Percentiles rank a stretch among this genome's conserved stretches.
These are phyloP conservation scores for Pseudoscleropodium purum DNA, from an alignment of 225 moss, liverwort and hornwort genomes.

Conservation along the genomic window DNA sequence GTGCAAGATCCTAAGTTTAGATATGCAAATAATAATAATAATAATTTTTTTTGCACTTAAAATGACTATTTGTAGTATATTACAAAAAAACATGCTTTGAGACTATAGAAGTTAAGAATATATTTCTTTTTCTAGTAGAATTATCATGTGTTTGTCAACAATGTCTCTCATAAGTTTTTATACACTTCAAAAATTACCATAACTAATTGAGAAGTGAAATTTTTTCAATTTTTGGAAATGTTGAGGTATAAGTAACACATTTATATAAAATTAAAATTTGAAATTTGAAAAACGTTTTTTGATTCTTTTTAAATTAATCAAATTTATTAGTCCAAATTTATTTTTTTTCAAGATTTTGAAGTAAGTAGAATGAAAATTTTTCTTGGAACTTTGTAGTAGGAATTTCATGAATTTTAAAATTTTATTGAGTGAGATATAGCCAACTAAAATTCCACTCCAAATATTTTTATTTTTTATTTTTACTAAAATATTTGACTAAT, in stretches of 20 bases:
- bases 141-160: neutral
- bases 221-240: neutral
- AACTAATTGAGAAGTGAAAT: neutral
- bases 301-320: no score
- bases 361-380: neutral
- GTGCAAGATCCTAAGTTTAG: no score
- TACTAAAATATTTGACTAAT: neutral
- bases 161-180: neutral
- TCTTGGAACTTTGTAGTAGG: neutral
- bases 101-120: neutral
- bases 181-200: neutral
- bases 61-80: accelerated
- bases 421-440: neutral
- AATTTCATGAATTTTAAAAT: neutral
- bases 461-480: no score
- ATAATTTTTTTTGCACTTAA: neutral
- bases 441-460: no score
- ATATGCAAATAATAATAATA: no score
- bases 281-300: no score
- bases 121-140: neutral
- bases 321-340: neutral
- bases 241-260: neutral
- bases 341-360: neutral
- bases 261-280: neutral
- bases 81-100: neutral